Evolutionary conservation across 169 alveolate species (phyloP).

Genomic region (Plasmodium knowlesi): DNA sequence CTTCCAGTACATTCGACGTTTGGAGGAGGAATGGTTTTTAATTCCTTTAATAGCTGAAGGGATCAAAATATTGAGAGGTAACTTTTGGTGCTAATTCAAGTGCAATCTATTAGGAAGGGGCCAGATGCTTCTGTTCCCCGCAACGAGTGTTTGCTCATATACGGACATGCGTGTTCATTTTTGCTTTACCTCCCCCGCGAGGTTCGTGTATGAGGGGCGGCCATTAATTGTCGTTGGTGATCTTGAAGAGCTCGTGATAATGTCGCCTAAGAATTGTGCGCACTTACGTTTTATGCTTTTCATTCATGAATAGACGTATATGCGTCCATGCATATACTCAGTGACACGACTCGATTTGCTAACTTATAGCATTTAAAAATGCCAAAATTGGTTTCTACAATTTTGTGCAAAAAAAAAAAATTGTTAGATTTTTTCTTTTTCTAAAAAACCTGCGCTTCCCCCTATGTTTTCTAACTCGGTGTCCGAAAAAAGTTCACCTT

Average conservation of each 20-base stretch:
- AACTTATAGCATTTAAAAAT: background rate
- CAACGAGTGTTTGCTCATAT: background rate
- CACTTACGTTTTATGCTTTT: conserved; percentile 12
- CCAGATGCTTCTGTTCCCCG: background rate
- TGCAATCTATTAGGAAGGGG: background rate
- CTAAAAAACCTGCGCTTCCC: conserved; percentile 67
- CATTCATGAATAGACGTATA: background rate
- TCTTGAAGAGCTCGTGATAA: conserved; percentile 65
- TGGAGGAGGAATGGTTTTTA: conserved; percentile 62
- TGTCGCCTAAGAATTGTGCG: conserved; percentile 44
- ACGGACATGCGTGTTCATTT: background rate
- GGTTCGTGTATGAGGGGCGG: conserved; percentile 20
- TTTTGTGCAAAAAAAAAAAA: background rate
- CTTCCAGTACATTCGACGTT: conserved; percentile 28
- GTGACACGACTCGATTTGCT: background rate
- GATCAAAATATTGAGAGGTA: background rate
- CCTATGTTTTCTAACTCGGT: conserved; percentile 70
- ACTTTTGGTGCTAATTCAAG: background rate
- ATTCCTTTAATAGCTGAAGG: conserved; percentile 24
- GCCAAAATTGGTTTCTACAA: background rate
- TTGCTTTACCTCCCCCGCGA: conserved; percentile 61
- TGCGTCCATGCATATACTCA: background rate
- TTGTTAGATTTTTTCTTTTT: conserved; percentile 10
- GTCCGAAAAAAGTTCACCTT: conserved; percentile 37
- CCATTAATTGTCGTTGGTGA: conserved; percentile 14